Conservation (phyloP, 176 grass and related monocot genomes). For the Oryza nivara region DNA sequence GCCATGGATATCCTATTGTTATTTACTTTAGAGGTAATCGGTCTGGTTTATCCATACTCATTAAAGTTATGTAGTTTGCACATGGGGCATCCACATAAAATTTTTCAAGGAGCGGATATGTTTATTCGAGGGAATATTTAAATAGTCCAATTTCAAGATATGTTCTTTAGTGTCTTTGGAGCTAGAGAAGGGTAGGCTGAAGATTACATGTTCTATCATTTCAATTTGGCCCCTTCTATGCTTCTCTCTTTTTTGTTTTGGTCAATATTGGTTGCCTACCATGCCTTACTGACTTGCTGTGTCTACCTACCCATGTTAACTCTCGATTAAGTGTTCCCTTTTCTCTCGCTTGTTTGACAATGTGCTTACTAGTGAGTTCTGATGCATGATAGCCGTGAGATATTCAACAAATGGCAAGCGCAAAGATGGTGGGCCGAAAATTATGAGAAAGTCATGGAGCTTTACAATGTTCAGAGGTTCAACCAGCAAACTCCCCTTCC, state of each 20-base stretch:
- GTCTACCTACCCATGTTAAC: neutral
- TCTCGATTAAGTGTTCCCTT: neutral
- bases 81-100: neutral
- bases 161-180: neutral
- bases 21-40: neutral
- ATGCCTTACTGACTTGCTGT: neutral
- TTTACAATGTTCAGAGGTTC: constrained; percentile 91
- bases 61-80: neutral
- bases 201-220: neutral
- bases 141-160: neutral
- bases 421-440: constrained; percentile 95
- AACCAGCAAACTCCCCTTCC: constrained; percentile 61
- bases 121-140: neutral
- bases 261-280: neutral
- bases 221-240: neutral
- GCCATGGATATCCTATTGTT: neutral
- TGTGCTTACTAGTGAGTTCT: constrained; percentile 9
- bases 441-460: constrained; percentile 87
- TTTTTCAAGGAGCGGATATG: neutral
- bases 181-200: neutral
- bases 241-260: constrained; percentile 10
- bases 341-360: constrained; percentile 1
- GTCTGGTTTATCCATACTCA: neutral
- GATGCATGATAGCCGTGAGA: constrained; percentile 66
- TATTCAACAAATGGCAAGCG: constrained; percentile 85